phyloP scores from a whole-genome alignment of 106 monocot species.

The Dactylorhiza incarnata region DNA sequence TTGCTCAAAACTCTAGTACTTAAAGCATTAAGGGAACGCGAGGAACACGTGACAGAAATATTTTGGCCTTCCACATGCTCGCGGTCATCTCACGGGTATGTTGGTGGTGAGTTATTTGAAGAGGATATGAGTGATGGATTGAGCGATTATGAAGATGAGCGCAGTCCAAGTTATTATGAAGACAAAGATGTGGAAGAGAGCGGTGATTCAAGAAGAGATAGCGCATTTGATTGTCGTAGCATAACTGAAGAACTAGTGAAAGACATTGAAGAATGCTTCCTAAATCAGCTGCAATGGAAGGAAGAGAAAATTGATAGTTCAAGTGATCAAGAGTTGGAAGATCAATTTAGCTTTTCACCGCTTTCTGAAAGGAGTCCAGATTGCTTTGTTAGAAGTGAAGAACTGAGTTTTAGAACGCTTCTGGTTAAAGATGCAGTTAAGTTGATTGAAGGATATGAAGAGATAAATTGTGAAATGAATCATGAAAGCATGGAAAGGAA shows the following conservation, averaged over 20 bases:
- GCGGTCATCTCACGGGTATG: constrained; percentile 1
- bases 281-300: constrained; percentile 10
- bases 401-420: not conserved
- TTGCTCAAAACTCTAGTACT: constrained; percentile 32
- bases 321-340: not conserved
- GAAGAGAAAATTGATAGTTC: not conserved
- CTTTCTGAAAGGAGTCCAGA: not conserved
- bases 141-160: not conserved
- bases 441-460: not conserved
- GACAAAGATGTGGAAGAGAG: not conserved
- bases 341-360: not conserved
- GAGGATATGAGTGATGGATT: constrained; percentile 3
- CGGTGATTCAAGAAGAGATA: not conserved
- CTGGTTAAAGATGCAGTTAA: not conserved
- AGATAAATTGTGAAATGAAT: not conserved
- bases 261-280: constrained; percentile 12
- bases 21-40: constrained; percentile 29
- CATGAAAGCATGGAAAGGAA: not conserved
- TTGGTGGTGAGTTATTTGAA: not conserved
- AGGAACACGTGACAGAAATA: constrained; percentile 16
- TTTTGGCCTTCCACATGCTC: constrained; percentile 13
- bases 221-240: not conserved
- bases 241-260: not conserved
- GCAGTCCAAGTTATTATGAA: not conserved
- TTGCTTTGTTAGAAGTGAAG: not conserved